phyloP scores from a whole-genome alignment of 805 yeast genomes.

The Kuraishia ogatae region DNA sequence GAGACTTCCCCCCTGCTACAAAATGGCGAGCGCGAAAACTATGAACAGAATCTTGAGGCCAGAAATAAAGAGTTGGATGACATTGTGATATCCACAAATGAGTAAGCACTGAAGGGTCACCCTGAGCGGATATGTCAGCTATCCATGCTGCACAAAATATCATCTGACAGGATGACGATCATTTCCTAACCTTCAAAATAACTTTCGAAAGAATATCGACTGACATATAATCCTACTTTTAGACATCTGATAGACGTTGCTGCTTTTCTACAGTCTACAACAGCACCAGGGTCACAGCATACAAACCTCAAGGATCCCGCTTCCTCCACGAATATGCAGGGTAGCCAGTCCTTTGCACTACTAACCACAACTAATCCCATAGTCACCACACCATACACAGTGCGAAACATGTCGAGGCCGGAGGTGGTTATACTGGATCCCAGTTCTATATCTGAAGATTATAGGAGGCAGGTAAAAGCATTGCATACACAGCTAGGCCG shows the following conservation, averaged over 20 bases:
- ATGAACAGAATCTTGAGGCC: slow-evolving; percentile 12
- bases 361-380: background rate
- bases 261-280: slow-evolving; percentile 13
- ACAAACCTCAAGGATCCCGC: slow-evolving; percentile 4
- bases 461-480: background rate
- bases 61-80: slow-evolving; percentile 23
- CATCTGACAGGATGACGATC: too few species aligned
- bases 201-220: background rate
- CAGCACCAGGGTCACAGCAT: slow-evolving; percentile 3
- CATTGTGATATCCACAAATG: slow-evolving; percentile 24
- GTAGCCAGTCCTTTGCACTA: slow-evolving; percentile 3
- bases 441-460: background rate
- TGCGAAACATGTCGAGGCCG: background rate
- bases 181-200: too few species aligned
- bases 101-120: slow-evolving; percentile 6
- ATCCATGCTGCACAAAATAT: too few species aligned
- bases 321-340: slow-evolving; percentile 5
- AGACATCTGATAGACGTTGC: slow-evolving; percentile 18
- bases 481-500: background rate
- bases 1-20: slow-evolving; percentile 19
- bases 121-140: background rate
- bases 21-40: slow-evolving; percentile 15
- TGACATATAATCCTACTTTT: background rate
- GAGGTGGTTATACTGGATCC: background rate
- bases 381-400: background rate